Evolutionary conservation across 352 stramenopile species (phyloP), one percentile per base, ranked within the genome.

Genomic region (Phytophthora boehmeriae): DNA sequence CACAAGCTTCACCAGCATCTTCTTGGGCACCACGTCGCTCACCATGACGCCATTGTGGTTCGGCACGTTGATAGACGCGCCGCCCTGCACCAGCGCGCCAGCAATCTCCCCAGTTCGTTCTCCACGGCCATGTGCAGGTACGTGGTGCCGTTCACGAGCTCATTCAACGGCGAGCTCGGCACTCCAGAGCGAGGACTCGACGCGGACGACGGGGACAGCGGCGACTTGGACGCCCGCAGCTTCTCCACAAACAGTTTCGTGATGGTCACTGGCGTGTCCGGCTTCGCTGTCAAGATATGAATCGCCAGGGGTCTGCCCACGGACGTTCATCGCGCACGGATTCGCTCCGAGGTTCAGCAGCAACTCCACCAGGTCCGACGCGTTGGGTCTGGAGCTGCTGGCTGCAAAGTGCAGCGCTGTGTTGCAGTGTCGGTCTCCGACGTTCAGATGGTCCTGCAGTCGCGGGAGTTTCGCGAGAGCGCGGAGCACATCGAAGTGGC

Each of bases 121-220:
- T 92, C 84, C 23, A 90, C 70, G 5, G 85, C 83, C 84, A 95
- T 89, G 66, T 95, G 86, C 49, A 95, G 64, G 55, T 93, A 95
- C 60, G 86, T 95, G 41, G 78, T 87, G 57, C 79, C 85, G 48
- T 89, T 90, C 43, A 89, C 57, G 8, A 91, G 73, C 36, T 87
- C 74, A 50, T 93, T 92, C 19, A 93, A 62, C 25, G 75, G 44
- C 25, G 74, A 34, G 34, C 60, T 72, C 0, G 63, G 38, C 32
- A 41, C 42, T 2, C 48, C n/a, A 13, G 55, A n/a, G 23, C 49
- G 50, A 1, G 57, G 32, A 27, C 57, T 53, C 8, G 63, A 61
- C 5, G 67, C 23, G 11, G 58, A 74, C 2, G 53, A 66, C n/a
- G 61, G 52, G 13, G 65, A 72, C 9, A 63, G 54, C 1, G 58